Evolutionary conservation across 2,329 filamentous ascomycete species (phyloP).

Genomic region (Hymenoscyphus fraxineus): DNA sequence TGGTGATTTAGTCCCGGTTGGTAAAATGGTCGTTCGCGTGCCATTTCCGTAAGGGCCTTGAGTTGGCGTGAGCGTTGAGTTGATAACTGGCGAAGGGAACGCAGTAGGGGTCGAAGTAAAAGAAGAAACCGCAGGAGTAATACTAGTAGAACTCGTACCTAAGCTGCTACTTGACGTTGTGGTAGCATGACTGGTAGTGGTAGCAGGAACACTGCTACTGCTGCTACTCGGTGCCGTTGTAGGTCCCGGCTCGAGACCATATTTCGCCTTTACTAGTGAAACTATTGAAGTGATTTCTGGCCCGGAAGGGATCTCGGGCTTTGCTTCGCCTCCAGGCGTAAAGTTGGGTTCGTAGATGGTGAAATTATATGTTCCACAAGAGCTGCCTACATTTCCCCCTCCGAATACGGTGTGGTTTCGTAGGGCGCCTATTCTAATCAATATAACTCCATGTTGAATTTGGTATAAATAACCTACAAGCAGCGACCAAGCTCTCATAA

Average conservation of each 20-base stretch:
- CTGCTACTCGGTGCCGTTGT: not conserved
- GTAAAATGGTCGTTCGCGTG: not conserved
- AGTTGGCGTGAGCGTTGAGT: not conserved
- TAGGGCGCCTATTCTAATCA: not conserved
- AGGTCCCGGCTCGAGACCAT: not conserved
- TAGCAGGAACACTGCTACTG: not conserved
- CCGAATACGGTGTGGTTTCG: conserved; percentile 15
- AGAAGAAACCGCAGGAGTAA: not conserved
- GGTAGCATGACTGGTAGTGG: not conserved
- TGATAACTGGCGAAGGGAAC: not conserved
- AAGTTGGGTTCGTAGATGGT: conserved; percentile 12
- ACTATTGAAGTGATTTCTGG: not conserved
- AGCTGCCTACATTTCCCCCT: conserved; percentile 10
- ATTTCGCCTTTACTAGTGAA: not conserved
- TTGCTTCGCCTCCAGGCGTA: conserved; percentile 7
- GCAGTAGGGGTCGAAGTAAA: not conserved
- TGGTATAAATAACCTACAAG: conserved; percentile 11
- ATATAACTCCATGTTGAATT: not conserved
- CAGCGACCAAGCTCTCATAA: conserved; percentile 10
- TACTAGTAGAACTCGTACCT: conserved; percentile 1
- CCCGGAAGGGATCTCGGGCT: not conserved
- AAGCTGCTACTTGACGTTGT: not conserved
- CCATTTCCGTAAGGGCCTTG: conserved; percentile 1
- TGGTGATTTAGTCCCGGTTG: not conserved
- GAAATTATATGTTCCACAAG: conserved; percentile 17